Percentiles rank a stretch among this genome's conserved stretches.
These are phyloP conservation scores for Cordyceps cicadae DNA, from an alignment of 2,329 filamentous ascomycete genomes.

Conservation along the genomic window DNA sequence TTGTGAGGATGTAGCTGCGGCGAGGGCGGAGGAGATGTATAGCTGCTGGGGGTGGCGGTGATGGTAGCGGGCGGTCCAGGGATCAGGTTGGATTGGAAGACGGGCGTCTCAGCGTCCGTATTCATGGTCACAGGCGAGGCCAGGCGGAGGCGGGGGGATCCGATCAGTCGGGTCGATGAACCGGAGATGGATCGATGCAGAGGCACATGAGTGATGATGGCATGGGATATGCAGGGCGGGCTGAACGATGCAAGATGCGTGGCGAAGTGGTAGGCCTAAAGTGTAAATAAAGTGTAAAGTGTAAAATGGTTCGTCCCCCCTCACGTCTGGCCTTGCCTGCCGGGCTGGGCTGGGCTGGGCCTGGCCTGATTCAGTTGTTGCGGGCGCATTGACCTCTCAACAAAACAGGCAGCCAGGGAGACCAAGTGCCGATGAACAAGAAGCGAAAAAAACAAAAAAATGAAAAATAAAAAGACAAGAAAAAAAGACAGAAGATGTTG, in stretches of 20 bases:
- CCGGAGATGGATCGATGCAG: not conserved
- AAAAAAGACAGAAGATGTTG: not conserved
- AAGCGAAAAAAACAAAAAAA: too few species aligned
- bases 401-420: not conserved
- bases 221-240: not conserved
- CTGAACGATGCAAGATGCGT: not conserved
- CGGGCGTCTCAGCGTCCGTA: not conserved
- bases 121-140: not conserved
- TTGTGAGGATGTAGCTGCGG: not conserved
- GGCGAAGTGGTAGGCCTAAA: not conserved
- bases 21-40: not conserved
- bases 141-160: too few species aligned
- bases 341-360: too few species aligned
- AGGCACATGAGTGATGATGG: not conserved
- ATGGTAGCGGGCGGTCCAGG: not conserved
- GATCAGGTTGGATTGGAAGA: not conserved
- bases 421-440: not conserved
- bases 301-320: not conserved
- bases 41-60: not conserved
- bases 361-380: not conserved
- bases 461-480: too few species aligned
- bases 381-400: not conserved
- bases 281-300: not conserved
- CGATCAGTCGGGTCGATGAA: slow-evolving; percentile 1
- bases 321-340: too few species aligned